Percentiles rank a stretch among this genome's conserved stretches.
These are phyloP conservation scores for Mortierella sp. DNA, from an alignment of 371 early-diverging fungal species.

Conservation along the genomic window DNA sequence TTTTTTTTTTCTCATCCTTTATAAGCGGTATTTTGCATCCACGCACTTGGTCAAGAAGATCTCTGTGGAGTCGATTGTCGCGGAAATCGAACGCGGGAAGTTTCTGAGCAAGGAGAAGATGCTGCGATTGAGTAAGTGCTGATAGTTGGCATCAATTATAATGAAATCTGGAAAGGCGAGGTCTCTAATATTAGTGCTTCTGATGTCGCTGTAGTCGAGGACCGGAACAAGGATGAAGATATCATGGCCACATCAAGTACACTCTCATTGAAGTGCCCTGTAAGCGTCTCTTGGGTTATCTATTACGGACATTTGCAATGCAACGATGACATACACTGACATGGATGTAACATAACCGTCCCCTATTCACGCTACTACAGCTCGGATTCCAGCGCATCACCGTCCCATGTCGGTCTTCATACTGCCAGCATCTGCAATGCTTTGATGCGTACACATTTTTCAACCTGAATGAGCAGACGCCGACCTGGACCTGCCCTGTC, in stretches of 20 bases:
- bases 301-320: too few relatives aligned
- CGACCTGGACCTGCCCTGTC: slow-evolving; percentile 81
- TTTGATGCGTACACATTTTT: slow-evolving; percentile 78
- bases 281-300: slow-evolving; percentile 28
- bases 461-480: slow-evolving; percentile 75
- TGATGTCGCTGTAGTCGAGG: slow-evolving; percentile 23
- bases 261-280: slow-evolving; percentile 68
- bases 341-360: slow-evolving; percentile 5
- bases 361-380: slow-evolving; percentile 34
- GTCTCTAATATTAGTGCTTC: not conserved
- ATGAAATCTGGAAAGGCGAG: too few relatives aligned
- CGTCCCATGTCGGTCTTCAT: slow-evolving; percentile 67
- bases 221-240: slow-evolving; percentile 62
- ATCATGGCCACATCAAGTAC: slow-evolving; percentile 65
- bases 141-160: too few relatives aligned
- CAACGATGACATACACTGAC: too few relatives aligned
- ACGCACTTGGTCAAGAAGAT: slow-evolving; percentile 60
- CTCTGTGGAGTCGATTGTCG: slow-evolving; percentile 58
- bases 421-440: slow-evolving; percentile 80
- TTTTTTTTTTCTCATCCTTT: not conserved
- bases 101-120: slow-evolving; percentile 61
- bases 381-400: slow-evolving; percentile 73
- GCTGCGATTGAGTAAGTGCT: slow-evolving; percentile 61
- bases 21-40: slow-evolving; percentile 59
- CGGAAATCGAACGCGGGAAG: slow-evolving; percentile 55